These are phyloP conservation scores for Hypocrella siamensis DNA, from an alignment of 2,329 filamentous ascomycete genomes.

Conservation along the genomic window DNA sequence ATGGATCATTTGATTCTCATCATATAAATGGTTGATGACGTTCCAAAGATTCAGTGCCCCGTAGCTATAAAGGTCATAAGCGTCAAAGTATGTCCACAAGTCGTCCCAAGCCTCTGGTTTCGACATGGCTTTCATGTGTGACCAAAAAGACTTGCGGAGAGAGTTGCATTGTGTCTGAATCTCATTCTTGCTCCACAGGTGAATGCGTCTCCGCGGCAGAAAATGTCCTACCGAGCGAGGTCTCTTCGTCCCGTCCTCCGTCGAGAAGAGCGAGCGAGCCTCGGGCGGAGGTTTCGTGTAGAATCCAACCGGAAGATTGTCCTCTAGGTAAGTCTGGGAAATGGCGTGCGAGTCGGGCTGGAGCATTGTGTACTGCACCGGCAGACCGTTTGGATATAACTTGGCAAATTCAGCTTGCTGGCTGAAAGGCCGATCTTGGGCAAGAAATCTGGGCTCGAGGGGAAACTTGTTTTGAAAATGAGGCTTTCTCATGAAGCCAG, in stretches of 20 bases:
- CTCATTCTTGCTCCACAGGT: conserved; percentile 23
- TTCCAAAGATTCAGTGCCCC: conserved; percentile 34
- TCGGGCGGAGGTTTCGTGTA: conserved; percentile 17
- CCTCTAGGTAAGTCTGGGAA: conserved; percentile 17
- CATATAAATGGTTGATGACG: conserved; percentile 22
- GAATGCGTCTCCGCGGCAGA: conserved; percentile 11
- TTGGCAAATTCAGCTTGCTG: conserved; percentile 11
- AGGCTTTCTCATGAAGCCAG: background rate
- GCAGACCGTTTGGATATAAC: conserved; percentile 21
- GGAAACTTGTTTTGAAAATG: conserved; percentile 2
- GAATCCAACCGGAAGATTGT: conserved; percentile 19
- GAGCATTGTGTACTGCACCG: conserved; percentile 17
- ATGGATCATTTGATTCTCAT: conserved; percentile 22
- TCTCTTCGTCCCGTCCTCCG: conserved; percentile 11
- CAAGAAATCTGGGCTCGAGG: conserved; percentile 7
- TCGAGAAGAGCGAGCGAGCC: conserved; percentile 24
- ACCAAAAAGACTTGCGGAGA: conserved; percentile 19
- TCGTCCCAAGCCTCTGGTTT: conserved; percentile 19
- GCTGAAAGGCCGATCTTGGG: conserved; percentile 9
- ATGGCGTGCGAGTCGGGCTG: conserved; percentile 10
- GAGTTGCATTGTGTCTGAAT: conserved; percentile 23
- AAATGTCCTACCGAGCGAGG: conserved; percentile 16
- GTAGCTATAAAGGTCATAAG: conserved; percentile 27
- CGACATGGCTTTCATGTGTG: conserved; percentile 17
- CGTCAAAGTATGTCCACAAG: conserved; percentile 32